Evolutionary conservation across 768 basidiomycete species (phyloP).

Genomic region (Pisolithus orientalis): DNA sequence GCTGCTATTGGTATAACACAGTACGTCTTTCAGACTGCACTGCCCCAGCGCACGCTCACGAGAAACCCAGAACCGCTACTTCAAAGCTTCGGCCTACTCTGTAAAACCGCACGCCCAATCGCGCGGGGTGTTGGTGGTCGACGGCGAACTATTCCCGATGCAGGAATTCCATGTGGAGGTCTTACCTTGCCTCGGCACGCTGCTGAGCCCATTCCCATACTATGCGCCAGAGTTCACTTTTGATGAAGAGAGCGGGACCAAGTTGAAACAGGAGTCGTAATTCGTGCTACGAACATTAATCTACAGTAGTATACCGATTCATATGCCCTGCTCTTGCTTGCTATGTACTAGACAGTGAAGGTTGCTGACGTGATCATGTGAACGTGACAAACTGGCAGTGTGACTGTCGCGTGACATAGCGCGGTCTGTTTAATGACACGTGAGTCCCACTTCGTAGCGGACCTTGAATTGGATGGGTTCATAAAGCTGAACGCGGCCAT

Average conservation of each 20-base stretch:
- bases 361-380: conserved; percentile 9
- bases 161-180: conserved; percentile 74
- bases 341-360: background rate
- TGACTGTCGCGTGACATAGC: conserved; percentile 28
- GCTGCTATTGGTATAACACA: conserved; percentile 52
- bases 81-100: conserved; percentile 69
- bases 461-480: conserved; percentile 29
- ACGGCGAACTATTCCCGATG: conserved; percentile 75
- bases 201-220: conserved; percentile 50
- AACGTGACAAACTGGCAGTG: conserved; percentile 6
- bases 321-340: background rate
- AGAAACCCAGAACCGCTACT: conserved; percentile 52
- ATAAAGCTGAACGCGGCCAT: conserved; percentile 25
- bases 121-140: conserved; percentile 59
- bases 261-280: background rate
- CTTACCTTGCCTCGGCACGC: conserved; percentile 56
- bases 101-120: conserved; percentile 47
- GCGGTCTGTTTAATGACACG: conserved; percentile 31
- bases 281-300: background rate
- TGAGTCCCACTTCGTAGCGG: conserved; percentile 22
- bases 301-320: too few species aligned
- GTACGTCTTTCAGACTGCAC: conserved; percentile 31
- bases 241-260: conserved; percentile 20
- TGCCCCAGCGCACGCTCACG: conserved; percentile 4
- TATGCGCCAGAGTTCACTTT: conserved; percentile 51